A percentile compares a stretch with the other conserved stretches of the same genome.
Evolutionary conservation across 495 filamentous ascomycete genomes (phyloP).

Genomic region (Gamarada debralockiae): DNA sequence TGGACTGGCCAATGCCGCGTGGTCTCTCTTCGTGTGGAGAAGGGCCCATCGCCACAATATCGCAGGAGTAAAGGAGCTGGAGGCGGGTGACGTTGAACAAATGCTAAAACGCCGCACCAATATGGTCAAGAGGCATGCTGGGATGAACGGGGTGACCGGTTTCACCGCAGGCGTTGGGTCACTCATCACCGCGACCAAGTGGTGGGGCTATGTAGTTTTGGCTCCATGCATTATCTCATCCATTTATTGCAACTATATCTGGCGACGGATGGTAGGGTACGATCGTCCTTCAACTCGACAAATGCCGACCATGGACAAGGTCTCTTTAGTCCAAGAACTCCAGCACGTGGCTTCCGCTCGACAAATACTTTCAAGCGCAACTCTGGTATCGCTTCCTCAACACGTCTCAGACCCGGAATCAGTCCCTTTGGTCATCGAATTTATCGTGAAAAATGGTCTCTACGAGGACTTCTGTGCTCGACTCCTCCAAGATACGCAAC

Average conservation of each 20-base stretch:
- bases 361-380: constrained; percentile 24
- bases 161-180: constrained; percentile 46
- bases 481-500: constrained; percentile 26
- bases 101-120: constrained; percentile 33
- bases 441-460: constrained; percentile 34
- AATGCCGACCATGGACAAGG: too few species aligned
- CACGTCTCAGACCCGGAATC: constrained; percentile 22
- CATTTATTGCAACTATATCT: constrained; percentile 41
- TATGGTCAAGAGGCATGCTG: constrained; percentile 37
- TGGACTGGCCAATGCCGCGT: constrained; percentile 39
- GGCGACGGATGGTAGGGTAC: too few species aligned
- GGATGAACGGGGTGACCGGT: constrained; percentile 38
- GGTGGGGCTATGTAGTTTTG: constrained; percentile 47
- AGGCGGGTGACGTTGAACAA: too few species aligned
- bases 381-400: constrained; percentile 17
- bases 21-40: constrained; percentile 36
- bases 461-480: constrained; percentile 35
- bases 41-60: constrained; percentile 33
- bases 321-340: constrained; percentile 38
- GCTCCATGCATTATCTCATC: constrained; percentile 43
- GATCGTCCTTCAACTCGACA: too few species aligned
- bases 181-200: constrained; percentile 42
- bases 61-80: constrained; percentile 18
- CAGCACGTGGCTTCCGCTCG: constrained; percentile 37
- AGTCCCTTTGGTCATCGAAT: constrained; percentile 30